Percentiles rank a stretch among this genome's conserved stretches.
Evolutionary conservation across 2,329 filamentous ascomycete genomes (phyloP).

Genomic region (Stachybotrys chartarum): DNA sequence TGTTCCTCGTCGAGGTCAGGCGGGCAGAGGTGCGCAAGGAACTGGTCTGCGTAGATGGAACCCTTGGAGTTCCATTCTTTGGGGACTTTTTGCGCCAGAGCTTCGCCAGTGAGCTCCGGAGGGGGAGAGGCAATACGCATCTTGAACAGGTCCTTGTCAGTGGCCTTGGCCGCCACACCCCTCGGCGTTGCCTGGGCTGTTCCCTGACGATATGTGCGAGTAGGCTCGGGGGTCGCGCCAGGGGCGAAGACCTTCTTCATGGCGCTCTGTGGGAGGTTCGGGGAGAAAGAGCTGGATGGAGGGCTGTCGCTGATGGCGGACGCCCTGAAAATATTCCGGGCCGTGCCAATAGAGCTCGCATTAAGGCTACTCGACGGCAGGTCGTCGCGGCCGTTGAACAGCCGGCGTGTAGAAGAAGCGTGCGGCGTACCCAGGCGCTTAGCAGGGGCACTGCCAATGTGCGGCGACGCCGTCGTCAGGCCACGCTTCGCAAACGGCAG

Average conservation of each 20-base stretch:
- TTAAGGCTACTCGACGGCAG: conserved; percentile 26
- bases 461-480: conserved; percentile 29
- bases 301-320: conserved; percentile 28
- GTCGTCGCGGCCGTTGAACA: conserved; percentile 27
- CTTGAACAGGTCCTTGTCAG: conserved; percentile 45
- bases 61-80: conserved; percentile 42
- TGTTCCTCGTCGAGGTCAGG: conserved; percentile 51
- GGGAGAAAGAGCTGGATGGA: conserved; percentile 31
- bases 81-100: conserved; percentile 45
- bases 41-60: conserved; percentile 55
- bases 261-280: conserved; percentile 35
- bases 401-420: conserved; percentile 26
- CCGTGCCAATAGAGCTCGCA: conserved; percentile 24
- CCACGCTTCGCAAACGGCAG: conserved; percentile 37
- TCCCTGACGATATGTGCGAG: conserved; percentile 34
- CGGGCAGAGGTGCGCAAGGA: conserved; percentile 49
- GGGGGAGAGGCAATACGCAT: conserved; percentile 54
- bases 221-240: conserved; percentile 34
- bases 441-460: conserved; percentile 10
- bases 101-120: conserved; percentile 48
- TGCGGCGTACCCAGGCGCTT: conserved; percentile 32
- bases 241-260: conserved; percentile 41
- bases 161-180: conserved; percentile 41
- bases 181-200: conserved; percentile 40
- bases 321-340: conserved; percentile 35